Percentiles rank a stretch among this genome's conserved stretches.
Conservation (phyloP, 176 grass and related monocot genomes). For the Eleusine indica region DNA sequence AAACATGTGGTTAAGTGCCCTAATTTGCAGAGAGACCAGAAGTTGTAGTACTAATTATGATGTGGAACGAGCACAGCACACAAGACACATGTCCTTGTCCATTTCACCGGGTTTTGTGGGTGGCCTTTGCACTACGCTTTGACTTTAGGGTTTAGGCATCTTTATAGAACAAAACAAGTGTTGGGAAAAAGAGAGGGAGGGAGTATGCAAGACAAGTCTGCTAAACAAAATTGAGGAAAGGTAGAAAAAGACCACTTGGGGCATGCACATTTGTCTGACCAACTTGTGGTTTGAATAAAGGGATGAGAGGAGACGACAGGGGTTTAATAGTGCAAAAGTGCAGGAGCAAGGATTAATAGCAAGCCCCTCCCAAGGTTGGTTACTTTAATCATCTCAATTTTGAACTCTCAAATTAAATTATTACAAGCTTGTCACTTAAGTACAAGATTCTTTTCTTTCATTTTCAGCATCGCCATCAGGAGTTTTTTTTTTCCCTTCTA, state of each 20-base stretch:
- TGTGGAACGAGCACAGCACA: conserved; percentile 55
- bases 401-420: conserved; percentile 2
- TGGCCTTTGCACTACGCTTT: conserved; percentile 68
- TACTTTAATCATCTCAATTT: conserved; percentile 50
- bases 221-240: conserved; percentile 42
- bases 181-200: conserved; percentile 13
- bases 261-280: conserved; percentile 51
- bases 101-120: conserved; percentile 78
- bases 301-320: not conserved
- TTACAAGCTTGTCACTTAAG: not conserved
- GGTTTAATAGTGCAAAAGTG: conserved; percentile 38
- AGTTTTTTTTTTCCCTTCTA: not conserved
- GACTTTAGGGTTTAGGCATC: conserved; percentile 61
- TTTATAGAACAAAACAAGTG: conserved; percentile 43
- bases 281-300: conserved; percentile 52
- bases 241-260: conserved; percentile 63
- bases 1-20: conserved; percentile 27
- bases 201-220: conserved; percentile 30
- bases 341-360: not conserved
- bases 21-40: conserved; percentile 46
- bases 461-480: no score
- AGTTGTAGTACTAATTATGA: conserved; percentile 45
- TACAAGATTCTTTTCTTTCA: not conserved
- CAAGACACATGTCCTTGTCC: conserved; percentile 81
- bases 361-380: not conserved